Evolutionary conservation across 257 asterid species (phyloP).

Genomic region (Capsicum pubescens): DNA sequence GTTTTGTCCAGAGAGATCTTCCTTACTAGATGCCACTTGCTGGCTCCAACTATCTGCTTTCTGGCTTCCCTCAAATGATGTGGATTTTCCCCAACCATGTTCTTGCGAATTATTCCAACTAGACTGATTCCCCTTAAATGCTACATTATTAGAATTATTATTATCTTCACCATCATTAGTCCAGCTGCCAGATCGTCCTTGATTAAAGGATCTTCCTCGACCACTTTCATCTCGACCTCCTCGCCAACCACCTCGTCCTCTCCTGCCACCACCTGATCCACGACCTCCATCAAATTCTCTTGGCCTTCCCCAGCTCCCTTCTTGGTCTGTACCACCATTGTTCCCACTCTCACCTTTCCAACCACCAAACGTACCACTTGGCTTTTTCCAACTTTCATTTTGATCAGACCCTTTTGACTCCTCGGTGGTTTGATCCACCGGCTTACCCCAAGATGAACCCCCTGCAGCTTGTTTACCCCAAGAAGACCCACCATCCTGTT

Average conservation of each 20-base stretch:
- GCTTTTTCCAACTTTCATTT: neutral
- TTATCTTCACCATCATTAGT: conserved; percentile 41
- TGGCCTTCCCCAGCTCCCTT: conserved; percentile 48
- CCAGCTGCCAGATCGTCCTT: conserved; percentile 50
- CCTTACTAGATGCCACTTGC: too few relatives aligned
- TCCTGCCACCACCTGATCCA: conserved; percentile 63
- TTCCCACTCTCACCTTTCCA: conserved; percentile 20
- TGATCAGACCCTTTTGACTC: neutral
- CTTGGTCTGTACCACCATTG: conserved; percentile 35
- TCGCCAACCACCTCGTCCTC: conserved; percentile 58
- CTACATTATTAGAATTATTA: conserved; percentile 29
- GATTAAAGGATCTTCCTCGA: conserved; percentile 61
- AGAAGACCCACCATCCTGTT: conserved; percentile 37
- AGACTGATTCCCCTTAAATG: conserved; percentile 20
- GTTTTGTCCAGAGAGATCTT: too few relatives aligned
- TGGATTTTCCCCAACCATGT: conserved; percentile 8
- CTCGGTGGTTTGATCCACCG: neutral
- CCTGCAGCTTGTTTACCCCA: conserved; percentile 47
- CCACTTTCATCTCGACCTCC: conserved; percentile 57
- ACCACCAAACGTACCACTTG: neutral
- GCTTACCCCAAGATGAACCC: conserved; percentile 33
- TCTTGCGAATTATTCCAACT: conserved; percentile 32
- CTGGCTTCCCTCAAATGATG: too few relatives aligned
- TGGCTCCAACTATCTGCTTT: too few relatives aligned
- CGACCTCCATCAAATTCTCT: conserved; percentile 53